Base-by-base conservation (phyloP, 2,329 filamentous ascomycete species). In the Drechslerella coelobrocha region DNA sequence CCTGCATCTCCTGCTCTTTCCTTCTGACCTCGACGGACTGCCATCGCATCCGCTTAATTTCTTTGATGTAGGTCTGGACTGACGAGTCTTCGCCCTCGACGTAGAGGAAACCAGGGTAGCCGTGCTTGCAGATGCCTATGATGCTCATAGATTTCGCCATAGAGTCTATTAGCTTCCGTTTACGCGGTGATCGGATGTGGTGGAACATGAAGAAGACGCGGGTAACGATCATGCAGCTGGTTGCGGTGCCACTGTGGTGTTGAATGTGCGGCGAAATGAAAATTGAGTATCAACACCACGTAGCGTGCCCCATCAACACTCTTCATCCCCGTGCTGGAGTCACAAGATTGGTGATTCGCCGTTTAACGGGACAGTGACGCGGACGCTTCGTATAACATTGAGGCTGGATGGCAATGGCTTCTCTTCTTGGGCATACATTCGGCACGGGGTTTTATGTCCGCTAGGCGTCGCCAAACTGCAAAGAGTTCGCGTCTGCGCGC, bases 11-110 rank as follows among this genome's bases (percentile, higher is more conserved):
- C n/a, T 48, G 21, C 17, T 63, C 59, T 26, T 57, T 71, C 23
- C 53, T 51, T 48, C 59, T 53, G 39, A 71, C 54, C 37, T 71
- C 59, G 21, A 71, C 66, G 2, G 66, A 71, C 12, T 71, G 66
- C 66, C 66, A 71, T 54, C 53, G 62, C 66, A 71, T 71, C 10
- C 59, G 47, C 37, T 71, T 71, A 27, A 71, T 71, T 43, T 60
- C 53, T 48, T 71, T 71, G 27, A 54, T 51, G 23, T 71, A 71
- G 21, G 17, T 14, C 37, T 31, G 45, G 6, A 71, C 48, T 4
- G 59, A 54, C 8, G 54, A 9, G 5, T 63, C 66, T 31, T 71
- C 37, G 27, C 66, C 66, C 45, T 71, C 66, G 9, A 63, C 59
- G 24, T 71, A 71, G 27, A 71, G 66, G 24, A 71, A 60, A 1